Base-by-base conservation (phyloP, 2,329 filamentous ascomycete genomes). In the Penicillium sp. region DNA sequence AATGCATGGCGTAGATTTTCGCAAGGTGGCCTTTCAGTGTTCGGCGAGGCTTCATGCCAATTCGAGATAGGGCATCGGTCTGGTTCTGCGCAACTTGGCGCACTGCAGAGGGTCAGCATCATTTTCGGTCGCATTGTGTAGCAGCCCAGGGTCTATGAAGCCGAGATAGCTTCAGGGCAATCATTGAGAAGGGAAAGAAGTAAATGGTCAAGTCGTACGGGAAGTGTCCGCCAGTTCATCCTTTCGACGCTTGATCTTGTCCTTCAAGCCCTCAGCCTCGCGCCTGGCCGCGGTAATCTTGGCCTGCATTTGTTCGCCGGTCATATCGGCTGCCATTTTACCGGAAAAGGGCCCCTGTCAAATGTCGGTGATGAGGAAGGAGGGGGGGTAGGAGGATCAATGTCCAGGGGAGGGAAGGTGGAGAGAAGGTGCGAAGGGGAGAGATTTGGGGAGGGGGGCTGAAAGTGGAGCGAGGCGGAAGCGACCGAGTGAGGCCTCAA, bases 1-100 rank as follows among this genome's bases (percentile, higher is more conserved):
- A 98, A 74, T 98, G 92, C 92, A 98, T 98, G 58, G 92, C 92
- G 69, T 98, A 98, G 60, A 98, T 98, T 74, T 98, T 98, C 58
- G 92, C 92, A 53, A 98, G 73, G 76, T 98, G 92, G 52, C 92
- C 92, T 74, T 96, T 96, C 53, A 98, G 76, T 34, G 89, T 95
- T 59, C 88, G 85, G 74, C 94, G 92, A 50, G 90, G 85, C 76
- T 92, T 94, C 92, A 98, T 96, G 63, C 90, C 78, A 68, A 93
- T 92, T 68, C 85, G 84, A 50, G 90, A 88, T 57, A 98, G 80
- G 52, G 85, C 75, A 66, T 96, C 92, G 68, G 94, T 90, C 51
- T 90, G 84, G 71, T 90, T 85, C 65, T 88, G 82, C 59, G 92
- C 85, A 57, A 96, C 87, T 70, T 87, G 83, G 69, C 89, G 86